Conservation (phyloP, 768 basidiomycete species). For the Collybia nuda region DNA sequence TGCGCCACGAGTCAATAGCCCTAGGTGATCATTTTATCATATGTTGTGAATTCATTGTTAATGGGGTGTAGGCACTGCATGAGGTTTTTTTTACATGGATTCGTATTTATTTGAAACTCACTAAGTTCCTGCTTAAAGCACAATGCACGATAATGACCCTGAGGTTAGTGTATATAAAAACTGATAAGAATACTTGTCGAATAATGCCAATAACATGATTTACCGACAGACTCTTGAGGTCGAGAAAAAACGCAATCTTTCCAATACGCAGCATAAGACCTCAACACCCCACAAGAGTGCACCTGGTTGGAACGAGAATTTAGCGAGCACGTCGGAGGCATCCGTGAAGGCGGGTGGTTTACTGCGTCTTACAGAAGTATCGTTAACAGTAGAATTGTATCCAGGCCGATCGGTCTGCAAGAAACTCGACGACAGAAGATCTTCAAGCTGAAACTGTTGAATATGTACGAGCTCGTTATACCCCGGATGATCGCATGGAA, state of each 20-base stretch:
- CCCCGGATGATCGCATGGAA: conserved; percentile 29
- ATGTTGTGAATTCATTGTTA: not conserved
- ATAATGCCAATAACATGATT: not conserved
- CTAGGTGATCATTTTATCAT: conserved; percentile 18
- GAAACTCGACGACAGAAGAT: conserved; percentile 22
- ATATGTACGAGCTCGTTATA: conserved; percentile 37
- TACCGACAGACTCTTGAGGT: conserved; percentile 42
- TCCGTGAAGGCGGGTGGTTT: conserved; percentile 48
- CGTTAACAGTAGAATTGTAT: no score
- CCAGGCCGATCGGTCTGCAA: conserved; percentile 40
- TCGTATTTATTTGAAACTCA: not conserved
- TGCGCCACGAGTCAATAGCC: conserved; percentile 13
- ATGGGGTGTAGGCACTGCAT: conserved; percentile 16
- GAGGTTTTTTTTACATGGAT: conserved; percentile 19
- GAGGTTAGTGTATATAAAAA: conserved; percentile 30
- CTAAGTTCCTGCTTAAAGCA: conserved; percentile 29
- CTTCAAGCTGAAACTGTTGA: conserved; percentile 43
- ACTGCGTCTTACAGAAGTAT: not conserved
- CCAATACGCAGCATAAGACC: conserved; percentile 40
- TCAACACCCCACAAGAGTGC: conserved; percentile 52
- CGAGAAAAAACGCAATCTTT: conserved; percentile 54
- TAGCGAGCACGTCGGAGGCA: conserved; percentile 67
- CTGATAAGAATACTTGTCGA: not conserved
- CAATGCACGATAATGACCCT: conserved; percentile 61
- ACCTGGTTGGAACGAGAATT: conserved; percentile 71